Conservation (phyloP, 352 stramenopile genomes). For the Globisporangium canariense region DNA sequence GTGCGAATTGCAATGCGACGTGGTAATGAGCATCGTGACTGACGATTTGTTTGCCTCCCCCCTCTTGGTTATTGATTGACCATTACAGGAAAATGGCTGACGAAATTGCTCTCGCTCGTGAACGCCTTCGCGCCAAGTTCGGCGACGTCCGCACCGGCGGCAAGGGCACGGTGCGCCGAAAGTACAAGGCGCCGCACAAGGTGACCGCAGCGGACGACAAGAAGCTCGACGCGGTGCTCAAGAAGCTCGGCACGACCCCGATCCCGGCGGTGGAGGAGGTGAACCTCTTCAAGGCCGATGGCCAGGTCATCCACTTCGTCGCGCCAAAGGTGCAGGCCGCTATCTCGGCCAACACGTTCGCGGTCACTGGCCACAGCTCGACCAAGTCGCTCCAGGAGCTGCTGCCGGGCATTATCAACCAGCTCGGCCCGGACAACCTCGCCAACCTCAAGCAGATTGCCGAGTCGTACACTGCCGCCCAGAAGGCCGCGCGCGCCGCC, state of each 20-base stretch:
- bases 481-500: conserved; percentile 75
- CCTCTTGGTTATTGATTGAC: neutral
- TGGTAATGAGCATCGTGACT: neutral
- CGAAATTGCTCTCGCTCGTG: conserved; percentile 86
- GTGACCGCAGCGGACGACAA: conserved; percentile 94
- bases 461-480: conserved; percentile 79
- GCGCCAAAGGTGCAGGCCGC: conserved; percentile 98
- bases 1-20: neutral
- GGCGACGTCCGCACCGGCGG: conserved; percentile 91
- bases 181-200: conserved; percentile 95
- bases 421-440: conserved; percentile 97
- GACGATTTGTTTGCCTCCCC: conserved; percentile 2
- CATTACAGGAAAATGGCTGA: conserved; percentile 67
- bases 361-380: conserved; percentile 93
- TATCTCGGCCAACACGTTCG: conserved; percentile 98
- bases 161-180: conserved; percentile 95
- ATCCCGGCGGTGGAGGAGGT: conserved; percentile 99
- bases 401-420: conserved; percentile 97
- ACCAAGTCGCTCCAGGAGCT: conserved; percentile 98
- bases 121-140: conserved; percentile 85
- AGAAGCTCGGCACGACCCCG: conserved; percentile 97
- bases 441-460: conserved; percentile 94
- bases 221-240: conserved; percentile 96
- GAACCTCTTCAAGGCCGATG: conserved; percentile 99
- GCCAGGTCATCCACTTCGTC: conserved; percentile 98